Percentiles rank a stretch among this genome's conserved stretches.
Conservation (phyloP, 2,329 filamentous ascomycete genomes). For the Metarhizium sp. region DNA sequence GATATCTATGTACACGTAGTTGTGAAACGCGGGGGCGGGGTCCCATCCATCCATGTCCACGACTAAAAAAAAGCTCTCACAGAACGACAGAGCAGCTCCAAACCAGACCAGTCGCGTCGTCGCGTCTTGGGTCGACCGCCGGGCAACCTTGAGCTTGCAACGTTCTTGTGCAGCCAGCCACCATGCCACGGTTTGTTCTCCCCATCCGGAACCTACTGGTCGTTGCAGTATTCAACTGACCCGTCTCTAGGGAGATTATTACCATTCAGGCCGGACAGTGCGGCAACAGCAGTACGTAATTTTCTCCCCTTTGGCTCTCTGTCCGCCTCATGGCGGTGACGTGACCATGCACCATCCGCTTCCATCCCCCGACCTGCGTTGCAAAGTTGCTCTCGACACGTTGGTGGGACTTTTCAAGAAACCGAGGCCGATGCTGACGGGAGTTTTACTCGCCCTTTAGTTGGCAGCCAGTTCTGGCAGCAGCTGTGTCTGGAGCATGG, state of each 20-base stretch:
- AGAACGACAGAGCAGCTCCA: too few relatives aligned
- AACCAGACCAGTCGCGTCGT: slow-evolving; percentile 1
- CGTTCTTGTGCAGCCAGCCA: slow-evolving; percentile 6
- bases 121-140: slow-evolving; percentile 4
- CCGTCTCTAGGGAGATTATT: slow-evolving; percentile 76
- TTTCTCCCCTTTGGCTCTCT: background rate
- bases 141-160: background rate
- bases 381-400: too few relatives aligned
- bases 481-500: slow-evolving; percentile 97
- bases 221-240: slow-evolving; percentile 6
- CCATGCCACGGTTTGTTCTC: slow-evolving; percentile 18
- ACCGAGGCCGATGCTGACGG: background rate
- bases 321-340: too few relatives aligned
- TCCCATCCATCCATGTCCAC: background rate
- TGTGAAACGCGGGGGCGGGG: slow-evolving; percentile 10
- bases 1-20: too few relatives aligned
- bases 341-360: too few relatives aligned
- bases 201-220: slow-evolving; percentile 5
- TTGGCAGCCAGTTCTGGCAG: slow-evolving; percentile 98
- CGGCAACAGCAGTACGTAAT: slow-evolving; percentile 88
- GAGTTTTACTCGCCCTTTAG: slow-evolving; percentile 46
- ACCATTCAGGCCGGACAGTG: slow-evolving; percentile 98
- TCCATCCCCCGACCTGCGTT: too few relatives aligned
- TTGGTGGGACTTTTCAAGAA: too few relatives aligned
- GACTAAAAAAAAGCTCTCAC: background rate